These are phyloP conservation scores for Clavispora asparagi DNA, from an alignment of 805 yeast genomes.

Conservation along the genomic window DNA sequence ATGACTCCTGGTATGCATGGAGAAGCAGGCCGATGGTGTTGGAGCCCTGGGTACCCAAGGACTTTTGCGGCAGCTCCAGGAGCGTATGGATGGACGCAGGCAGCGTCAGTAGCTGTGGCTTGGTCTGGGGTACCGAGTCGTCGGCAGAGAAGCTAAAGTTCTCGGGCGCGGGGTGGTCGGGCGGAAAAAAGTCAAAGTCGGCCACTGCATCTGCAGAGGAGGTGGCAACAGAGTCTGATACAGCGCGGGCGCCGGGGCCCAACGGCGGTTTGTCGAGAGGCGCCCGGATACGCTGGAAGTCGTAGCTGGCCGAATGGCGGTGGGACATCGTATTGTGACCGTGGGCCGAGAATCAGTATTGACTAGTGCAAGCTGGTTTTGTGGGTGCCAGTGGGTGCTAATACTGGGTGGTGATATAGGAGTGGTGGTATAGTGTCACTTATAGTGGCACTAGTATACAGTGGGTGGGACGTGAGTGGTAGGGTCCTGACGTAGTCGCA, in stretches of 20 bases:
- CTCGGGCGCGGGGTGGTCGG: not conserved
- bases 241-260: not conserved
- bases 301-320: constrained; percentile 18
- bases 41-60: constrained; percentile 15
- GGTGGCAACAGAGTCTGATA: not conserved
- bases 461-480: no score
- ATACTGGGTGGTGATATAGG: no score
- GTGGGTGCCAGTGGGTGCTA: no score
- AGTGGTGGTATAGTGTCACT: no score
- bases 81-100: constrained; percentile 3
- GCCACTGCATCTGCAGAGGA: not conserved
- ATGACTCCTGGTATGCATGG: constrained; percentile 25
- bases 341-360: no score
- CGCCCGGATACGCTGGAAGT: constrained; percentile 15
- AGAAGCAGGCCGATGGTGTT: constrained; percentile 25
- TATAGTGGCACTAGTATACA: no score
- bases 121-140: constrained; percentile 19
- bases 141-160: constrained; percentile 22
- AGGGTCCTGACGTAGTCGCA: no score
- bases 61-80: constrained; percentile 17
- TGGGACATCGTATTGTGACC: not conserved
- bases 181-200: constrained; percentile 6
- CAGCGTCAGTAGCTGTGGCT: constrained; percentile 3
- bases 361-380: no score
- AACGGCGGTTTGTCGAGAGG: constrained; percentile 4